These are phyloP conservation scores for Mytilinidion resinicola DNA, from an alignment of 495 filamentous ascomycete species.

Conservation along the genomic window DNA sequence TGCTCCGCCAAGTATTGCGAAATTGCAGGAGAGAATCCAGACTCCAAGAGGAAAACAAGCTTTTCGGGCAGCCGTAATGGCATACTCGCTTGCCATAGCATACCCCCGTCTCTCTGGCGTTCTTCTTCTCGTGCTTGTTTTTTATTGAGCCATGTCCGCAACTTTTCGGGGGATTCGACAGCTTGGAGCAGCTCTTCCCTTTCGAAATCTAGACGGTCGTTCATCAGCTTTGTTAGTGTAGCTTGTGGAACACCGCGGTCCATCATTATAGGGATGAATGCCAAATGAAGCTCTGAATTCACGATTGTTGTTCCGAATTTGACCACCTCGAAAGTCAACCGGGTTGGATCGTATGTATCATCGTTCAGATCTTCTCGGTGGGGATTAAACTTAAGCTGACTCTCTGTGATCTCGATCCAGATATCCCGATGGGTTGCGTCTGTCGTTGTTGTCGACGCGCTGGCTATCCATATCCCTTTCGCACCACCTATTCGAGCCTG, in stretches of 20 bases:
- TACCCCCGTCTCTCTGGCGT: slow-evolving; percentile 22
- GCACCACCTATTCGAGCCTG: slow-evolving; percentile 78
- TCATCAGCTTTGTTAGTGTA: slow-evolving; percentile 53
- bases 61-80: slow-evolving; percentile 47
- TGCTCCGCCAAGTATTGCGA: slow-evolving; percentile 54
- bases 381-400: slow-evolving; percentile 72
- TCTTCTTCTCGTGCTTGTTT: slow-evolving; percentile 26
- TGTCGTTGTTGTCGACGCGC: slow-evolving; percentile 40
- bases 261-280: slow-evolving; percentile 71
- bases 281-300: slow-evolving; percentile 63
- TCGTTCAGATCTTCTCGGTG: slow-evolving; percentile 45
- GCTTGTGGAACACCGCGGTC: slow-evolving; percentile 54
- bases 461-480: slow-evolving; percentile 86
- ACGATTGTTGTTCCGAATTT: slow-evolving; percentile 55
- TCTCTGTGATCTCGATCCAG: slow-evolving; percentile 75
- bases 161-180: slow-evolving; percentile 43
- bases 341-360: slow-evolving; percentile 38
- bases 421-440: slow-evolving; percentile 37
- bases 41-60: slow-evolving; percentile 48
- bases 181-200: slow-evolving; percentile 54
- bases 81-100: slow-evolving; percentile 47
- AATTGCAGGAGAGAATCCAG: slow-evolving; percentile 44
- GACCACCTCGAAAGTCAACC: slow-evolving; percentile 70
- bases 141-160: slow-evolving; percentile 54
- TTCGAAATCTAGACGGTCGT: slow-evolving; percentile 52